Evolutionary conservation across 2,329 filamentous ascomycete genomes (phyloP).

Genomic region (Fusarium drepaniforme): DNA sequence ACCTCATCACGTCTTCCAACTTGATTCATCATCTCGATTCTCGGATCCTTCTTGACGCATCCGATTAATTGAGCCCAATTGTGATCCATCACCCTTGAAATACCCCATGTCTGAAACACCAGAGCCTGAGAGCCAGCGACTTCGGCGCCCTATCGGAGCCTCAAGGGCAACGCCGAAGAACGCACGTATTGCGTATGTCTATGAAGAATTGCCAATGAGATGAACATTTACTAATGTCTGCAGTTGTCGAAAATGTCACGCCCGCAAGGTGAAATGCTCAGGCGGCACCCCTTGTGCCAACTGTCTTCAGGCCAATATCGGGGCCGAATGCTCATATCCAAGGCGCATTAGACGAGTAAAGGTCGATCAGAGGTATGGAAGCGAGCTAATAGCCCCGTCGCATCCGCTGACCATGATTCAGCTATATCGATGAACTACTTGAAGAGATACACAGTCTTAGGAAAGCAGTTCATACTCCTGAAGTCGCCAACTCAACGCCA

Average conservation of each 20-base stretch:
- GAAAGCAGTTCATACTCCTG: not conserved
- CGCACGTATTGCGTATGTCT: slow-evolving; percentile 2
- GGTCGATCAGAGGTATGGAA: slow-evolving; percentile 42
- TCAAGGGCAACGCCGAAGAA: slow-evolving; percentile 1
- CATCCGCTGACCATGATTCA: too few species aligned
- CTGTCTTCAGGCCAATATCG: slow-evolving; percentile 38
- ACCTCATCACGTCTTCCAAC: not conserved
- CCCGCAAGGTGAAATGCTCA: slow-evolving; percentile 45
- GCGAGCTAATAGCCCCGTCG: too few species aligned
- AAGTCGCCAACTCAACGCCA: not conserved
- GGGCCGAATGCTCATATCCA: slow-evolving; percentile 29
- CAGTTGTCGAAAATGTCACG: slow-evolving; percentile 45
- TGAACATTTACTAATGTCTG: not conserved
- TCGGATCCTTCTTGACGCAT: not conserved
- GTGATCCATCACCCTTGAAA: not conserved
- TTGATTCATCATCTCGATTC: not conserved
- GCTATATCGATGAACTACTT: slow-evolving; percentile 45
- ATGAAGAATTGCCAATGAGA: not conserved
- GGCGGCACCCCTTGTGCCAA: slow-evolving; percentile 44
- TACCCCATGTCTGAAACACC: not conserved
- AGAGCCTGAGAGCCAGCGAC: not conserved
- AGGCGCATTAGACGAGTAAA: slow-evolving; percentile 37
- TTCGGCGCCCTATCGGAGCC: not conserved
- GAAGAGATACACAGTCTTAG: slow-evolving; percentile 42
- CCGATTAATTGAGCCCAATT: not conserved